phyloP scores from a whole-genome alignment of 768 basidiomycete species.

The Amanita inopinata region DNA sequence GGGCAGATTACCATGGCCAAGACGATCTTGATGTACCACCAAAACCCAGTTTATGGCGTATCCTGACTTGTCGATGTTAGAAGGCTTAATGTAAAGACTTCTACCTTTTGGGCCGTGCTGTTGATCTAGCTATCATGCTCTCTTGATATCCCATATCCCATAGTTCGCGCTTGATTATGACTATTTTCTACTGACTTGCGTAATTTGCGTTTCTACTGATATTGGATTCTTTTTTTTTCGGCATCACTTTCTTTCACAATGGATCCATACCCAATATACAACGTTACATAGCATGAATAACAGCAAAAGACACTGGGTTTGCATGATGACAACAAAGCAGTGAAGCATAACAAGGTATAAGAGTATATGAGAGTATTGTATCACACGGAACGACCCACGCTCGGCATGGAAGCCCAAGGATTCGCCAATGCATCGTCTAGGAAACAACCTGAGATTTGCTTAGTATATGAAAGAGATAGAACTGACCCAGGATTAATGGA shows the following conservation, averaged over 20 bases:
- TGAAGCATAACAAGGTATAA: not conserved
- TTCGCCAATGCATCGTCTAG: too few relatives aligned
- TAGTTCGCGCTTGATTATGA: conserved; percentile 2
- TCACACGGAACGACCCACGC: too few relatives aligned
- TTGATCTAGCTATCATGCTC: too few relatives aligned
- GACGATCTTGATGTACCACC: conserved; percentile 43
- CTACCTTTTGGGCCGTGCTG: too few relatives aligned
- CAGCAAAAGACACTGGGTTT: not conserved
- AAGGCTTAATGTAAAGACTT: conserved; percentile 15
- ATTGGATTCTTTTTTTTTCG: conserved; percentile 1
- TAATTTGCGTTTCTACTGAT: conserved; percentile 7
- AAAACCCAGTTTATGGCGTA: conserved; percentile 49
- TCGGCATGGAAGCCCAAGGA: too few relatives aligned
- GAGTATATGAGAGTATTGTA: not conserved
- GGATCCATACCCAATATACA: conserved; percentile 11
- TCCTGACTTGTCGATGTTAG: conserved; percentile 75
- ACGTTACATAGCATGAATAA: not conserved
- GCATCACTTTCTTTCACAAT: conserved; percentile 4
- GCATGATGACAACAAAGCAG: conserved; percentile 1
- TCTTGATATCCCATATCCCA: not conserved
- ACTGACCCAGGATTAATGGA: too few relatives aligned
- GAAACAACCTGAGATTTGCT: too few relatives aligned
- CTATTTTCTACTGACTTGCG: conserved; percentile 1
- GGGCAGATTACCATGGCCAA: conserved; percentile 48
- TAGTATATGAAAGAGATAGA: too few relatives aligned